These are phyloP conservation scores for Trichophyton mentagrophytes DNA, from an alignment of 2,329 filamentous ascomycete species.

Conservation along the genomic window DNA sequence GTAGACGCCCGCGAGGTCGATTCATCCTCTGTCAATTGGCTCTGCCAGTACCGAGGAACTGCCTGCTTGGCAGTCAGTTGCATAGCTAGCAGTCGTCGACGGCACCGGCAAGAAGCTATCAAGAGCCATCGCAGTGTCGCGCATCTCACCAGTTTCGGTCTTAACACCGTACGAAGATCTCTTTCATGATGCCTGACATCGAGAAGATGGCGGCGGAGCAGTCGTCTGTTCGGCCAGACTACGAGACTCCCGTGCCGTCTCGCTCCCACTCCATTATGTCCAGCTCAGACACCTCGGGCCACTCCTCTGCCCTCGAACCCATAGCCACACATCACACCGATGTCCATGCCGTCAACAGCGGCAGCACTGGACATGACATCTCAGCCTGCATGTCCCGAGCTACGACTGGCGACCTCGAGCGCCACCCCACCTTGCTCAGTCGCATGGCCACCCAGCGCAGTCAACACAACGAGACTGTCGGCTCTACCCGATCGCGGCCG, in stretches of 20 bases:
- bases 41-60: background rate
- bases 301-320: conserved; percentile 17
- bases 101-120: background rate
- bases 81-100: background rate
- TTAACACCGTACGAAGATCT: background rate
- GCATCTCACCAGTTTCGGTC: background rate
- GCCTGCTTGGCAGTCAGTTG: background rate
- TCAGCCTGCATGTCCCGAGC: conserved; percentile 19
- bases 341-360: conserved; percentile 9
- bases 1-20: too few species aligned
- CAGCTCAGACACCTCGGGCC: conserved; percentile 15
- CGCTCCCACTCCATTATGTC: conserved; percentile 8
- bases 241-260: conserved; percentile 6
- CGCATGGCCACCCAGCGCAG: conserved; percentile 30
- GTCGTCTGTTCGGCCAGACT: conserved; percentile 10
- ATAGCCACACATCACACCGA: conserved; percentile 11
- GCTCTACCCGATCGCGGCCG: conserved; percentile 19
- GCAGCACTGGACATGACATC: background rate
- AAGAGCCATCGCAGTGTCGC: background rate
- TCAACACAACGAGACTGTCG: conserved; percentile 33
- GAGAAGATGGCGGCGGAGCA: conserved; percentile 24
- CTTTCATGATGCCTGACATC: conserved; percentile 17
- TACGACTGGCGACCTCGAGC: conserved; percentile 26
- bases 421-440: conserved; percentile 28
- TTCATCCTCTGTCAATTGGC: background rate